Base-by-base conservation (phyloP, 2,329 filamentous ascomycete genomes). In the Nothophoma quercina region DNA sequence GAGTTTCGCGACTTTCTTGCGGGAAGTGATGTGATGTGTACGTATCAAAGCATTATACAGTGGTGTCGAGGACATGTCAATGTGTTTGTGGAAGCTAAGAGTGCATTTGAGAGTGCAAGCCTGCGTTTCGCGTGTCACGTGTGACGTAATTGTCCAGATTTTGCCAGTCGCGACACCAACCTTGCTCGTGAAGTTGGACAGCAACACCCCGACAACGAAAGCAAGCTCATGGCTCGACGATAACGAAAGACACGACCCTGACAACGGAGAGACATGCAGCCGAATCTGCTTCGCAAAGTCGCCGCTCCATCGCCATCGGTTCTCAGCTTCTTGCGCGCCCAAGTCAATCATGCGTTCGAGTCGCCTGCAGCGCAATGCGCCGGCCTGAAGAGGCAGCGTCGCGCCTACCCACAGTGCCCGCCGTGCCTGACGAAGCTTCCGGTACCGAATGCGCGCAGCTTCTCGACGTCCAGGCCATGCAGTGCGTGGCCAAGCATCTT, bases 1-100 rank as follows among this genome's bases (percentile, higher is more conserved):
- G 18, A 93, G 79, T 49, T 79, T 79, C 21, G 79, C 76, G 35
- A 88, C 81, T 68, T 93, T 93, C 69, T 91, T 91, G 59, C 88
- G 86, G 0, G 88, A 91, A 4, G 88, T 92, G 67, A 93, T 91
- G 71, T 93, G 89, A 63, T 93, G 89, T 0, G 89, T 93, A 44
- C 88, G 84, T 55, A 93, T 90, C 36, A 93, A 77, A 23, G 88
- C 83, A 67, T 84, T 83, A 66, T 75, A 81, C 16, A 71, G 51
- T 7, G 51, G 42, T 25, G 48, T 40, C 10, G 55, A 28, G 41
- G 65, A 55, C 67, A 70, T 69, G 42, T 47, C 51, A 59, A 58
- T 29, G 32, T 18, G 3, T 9, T n/a, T 22, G 41, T 26, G 33
- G 21, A 21, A 21, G 13, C 22, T 13, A 21, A 26, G 12, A 13